Evolutionary conservation across 331 rosid genomes (phyloP), one percentile per base, ranked within the genome.

Genomic region (Pyrus hybrid): DNA sequence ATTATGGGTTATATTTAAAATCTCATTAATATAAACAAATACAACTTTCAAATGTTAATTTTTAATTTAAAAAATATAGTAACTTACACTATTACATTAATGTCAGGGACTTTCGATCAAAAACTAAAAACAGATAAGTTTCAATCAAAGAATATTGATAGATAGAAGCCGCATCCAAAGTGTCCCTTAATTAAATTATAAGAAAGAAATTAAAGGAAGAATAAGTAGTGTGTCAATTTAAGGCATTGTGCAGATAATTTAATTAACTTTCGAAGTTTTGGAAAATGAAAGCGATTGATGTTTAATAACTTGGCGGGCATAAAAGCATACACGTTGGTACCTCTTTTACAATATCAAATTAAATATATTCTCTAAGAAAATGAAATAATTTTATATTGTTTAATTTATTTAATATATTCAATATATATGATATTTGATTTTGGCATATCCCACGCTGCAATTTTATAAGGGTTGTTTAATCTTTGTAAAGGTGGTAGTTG

Each of bases 141-240:
- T 37, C 45, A 37, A 37, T 37, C 1, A 37, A 37, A 37, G 0
- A 37, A 37, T 37, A 37, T 56, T 56, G 2, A 41, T 37, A 37
- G 45, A 0, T 37, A 37, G 0, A 1, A 0, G 1, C 4, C 0
- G 45, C 13, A 37, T 9, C 45, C 13, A 37, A 37, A 37, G 3
- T 37, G 4, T 37, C 1, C 1, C 13, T 35, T 5, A n/a, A 33
- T 33, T 32, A 33, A 74, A 28, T 65, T 58, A 76, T 57, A 22
- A 12, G 9, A 49, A 49, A 6, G 56, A 49, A 49, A 49, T 16
- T 49, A 49, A 49, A 49, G 9, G n/a, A 49, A 49, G n/a, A 49
- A 49, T 49, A 49, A 16, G 6, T 49, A 49, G n/a, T 49, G 56
- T 49, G 56, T 16, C 18, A 49, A 49, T 16, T 49, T 49, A 16